phyloP scores from a whole-genome alignment of 192 early-diverging fungal genomes.

The Coemansia sp. region DNA sequence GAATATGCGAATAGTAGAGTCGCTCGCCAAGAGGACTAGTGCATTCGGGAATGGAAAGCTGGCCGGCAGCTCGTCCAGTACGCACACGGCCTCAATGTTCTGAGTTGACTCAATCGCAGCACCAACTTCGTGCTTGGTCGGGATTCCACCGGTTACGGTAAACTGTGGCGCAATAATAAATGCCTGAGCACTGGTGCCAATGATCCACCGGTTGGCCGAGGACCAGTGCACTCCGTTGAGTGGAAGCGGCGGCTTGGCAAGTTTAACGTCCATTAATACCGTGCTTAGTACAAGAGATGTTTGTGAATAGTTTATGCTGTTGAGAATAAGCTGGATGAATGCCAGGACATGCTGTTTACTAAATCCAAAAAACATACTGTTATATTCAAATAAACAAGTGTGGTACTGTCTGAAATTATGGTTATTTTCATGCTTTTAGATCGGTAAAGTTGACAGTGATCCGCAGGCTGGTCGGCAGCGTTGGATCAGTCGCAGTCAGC shows the following conservation, averaged over 20 bases:
- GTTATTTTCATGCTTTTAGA: neutral
- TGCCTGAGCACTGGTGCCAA: slow-evolving; percentile 24
- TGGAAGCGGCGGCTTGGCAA: slow-evolving; percentile 16
- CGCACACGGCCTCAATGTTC: slow-evolving; percentile 33
- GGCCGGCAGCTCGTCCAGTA: slow-evolving; percentile 26
- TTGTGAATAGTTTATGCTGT: neutral
- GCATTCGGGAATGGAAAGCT: slow-evolving; percentile 19
- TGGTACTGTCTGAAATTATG: neutral
- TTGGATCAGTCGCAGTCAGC: slow-evolving; percentile 81
- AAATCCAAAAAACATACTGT: neutral
- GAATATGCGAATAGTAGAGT: slow-evolving; percentile 39
- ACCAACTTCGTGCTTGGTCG: slow-evolving; percentile 16
- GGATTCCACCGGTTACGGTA: slow-evolving; percentile 2
- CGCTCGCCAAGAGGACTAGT: slow-evolving; percentile 27
- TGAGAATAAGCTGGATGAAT: neutral
- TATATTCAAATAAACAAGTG: neutral
- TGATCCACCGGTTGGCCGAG: slow-evolving; percentile 37
- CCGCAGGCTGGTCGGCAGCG: slow-evolving; percentile 44
- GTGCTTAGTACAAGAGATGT: neutral
- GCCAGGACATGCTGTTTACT: neutral
- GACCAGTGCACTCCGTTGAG: slow-evolving; percentile 32
- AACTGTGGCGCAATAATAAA: slow-evolving; percentile 28
- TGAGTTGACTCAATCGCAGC: slow-evolving; percentile 19
- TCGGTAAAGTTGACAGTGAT: slow-evolving; percentile 35
- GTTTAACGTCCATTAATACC: slow-evolving; percentile 25